Base-by-base conservation (phyloP, 805 yeast species). In the Saccharomyces jurei region DNA sequence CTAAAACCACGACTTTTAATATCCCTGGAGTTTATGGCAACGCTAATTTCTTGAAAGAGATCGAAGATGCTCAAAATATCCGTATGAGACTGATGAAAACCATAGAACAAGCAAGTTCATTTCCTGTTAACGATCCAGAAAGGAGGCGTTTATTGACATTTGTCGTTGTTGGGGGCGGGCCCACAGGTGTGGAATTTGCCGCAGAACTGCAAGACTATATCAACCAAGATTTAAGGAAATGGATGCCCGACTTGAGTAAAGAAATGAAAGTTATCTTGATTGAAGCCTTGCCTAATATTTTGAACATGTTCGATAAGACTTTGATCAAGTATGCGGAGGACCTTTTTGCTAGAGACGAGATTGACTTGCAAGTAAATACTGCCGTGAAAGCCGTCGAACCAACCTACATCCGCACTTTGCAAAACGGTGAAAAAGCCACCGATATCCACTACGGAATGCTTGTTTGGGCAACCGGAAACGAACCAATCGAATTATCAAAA, bases 381-480 rank as follows among this genome's bases (percentile, higher is more conserved):
- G 87, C 87, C 87, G 94, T 92, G 58, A 87, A 88, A 74, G 81
- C 82, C 67, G 97, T 92, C 58, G 86, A 84, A 66, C 82, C 78
- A 58, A 82, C 80, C 63, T 74, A 77, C 52, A 89, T 91, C 62
- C 76, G 79, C 62, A 96, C 92, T 41, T 81, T 80, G 65, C 81
- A 77, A 54, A 87, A 86, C 62, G 73, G 77, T 36, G 79, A 82
- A 44, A 78, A 81, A 36, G 84, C 83, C 60, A 96, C 95, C 22
- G 84, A 80, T 50, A 77, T 91, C 65, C 96, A 96, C 50, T 91
- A 91, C 70, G 98, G 98, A 68, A 78, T 89, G 64, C 79, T 91
- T 61, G 95, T 91, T 59, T 91, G 98, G 98, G 97, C 97, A 55
- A 91, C 97, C 58, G 98, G 98, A 74, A 90, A 91, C 72, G 90